phyloP scores from a whole-genome alignment of 1,284 basidiomycete genomes.

The Farysia itapuensis region DNA sequence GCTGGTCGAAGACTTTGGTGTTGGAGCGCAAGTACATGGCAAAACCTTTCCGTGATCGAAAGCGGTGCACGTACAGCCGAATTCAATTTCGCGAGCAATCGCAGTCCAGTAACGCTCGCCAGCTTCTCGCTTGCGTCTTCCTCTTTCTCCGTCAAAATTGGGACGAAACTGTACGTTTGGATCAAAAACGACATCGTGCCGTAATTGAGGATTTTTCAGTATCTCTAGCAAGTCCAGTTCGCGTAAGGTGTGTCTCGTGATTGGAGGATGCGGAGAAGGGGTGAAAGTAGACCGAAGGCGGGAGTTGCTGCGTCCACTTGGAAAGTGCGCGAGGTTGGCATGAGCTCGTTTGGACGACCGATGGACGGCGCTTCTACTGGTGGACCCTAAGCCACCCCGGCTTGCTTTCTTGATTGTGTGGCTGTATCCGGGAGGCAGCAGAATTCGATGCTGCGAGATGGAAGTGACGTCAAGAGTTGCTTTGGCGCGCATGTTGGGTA shows the following conservation, averaged over 20 bases:
- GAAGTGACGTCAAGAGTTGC: constrained; percentile 23
- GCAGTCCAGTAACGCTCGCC: constrained; percentile 84
- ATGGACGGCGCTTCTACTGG: background rate
- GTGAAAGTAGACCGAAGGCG: constrained; percentile 31
- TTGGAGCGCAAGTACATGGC: constrained; percentile 57
- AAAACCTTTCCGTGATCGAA: constrained; percentile 62
- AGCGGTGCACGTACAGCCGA: constrained; percentile 80
- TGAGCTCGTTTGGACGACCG: constrained; percentile 8
- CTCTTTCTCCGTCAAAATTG: constrained; percentile 62
- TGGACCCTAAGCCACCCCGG: constrained; percentile 2
- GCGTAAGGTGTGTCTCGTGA: constrained; percentile 78
- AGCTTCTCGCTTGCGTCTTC: constrained; percentile 73
- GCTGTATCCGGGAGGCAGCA: constrained; percentile 19
- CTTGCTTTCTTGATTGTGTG: constrained; percentile 10
- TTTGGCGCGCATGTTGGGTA: constrained; percentile 38
- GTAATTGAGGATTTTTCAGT: constrained; percentile 82
- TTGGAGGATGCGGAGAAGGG: constrained; percentile 73
- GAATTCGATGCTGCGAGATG: constrained; percentile 26
- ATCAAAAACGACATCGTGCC: constrained; percentile 86
- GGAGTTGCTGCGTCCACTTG: constrained; percentile 5
- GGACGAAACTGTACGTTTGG: constrained; percentile 60
- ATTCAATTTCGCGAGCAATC: constrained; percentile 74
- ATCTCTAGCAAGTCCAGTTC: constrained; percentile 84
- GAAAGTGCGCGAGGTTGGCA: constrained; percentile 12
- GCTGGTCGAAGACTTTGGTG: background rate